A percentile compares a stretch with the other conserved stretches of the same genome.
Evolutionary conservation across 768 basidiomycete genomes (phyloP).

Genomic region (Omphalotus guepiniiformis): DNA sequence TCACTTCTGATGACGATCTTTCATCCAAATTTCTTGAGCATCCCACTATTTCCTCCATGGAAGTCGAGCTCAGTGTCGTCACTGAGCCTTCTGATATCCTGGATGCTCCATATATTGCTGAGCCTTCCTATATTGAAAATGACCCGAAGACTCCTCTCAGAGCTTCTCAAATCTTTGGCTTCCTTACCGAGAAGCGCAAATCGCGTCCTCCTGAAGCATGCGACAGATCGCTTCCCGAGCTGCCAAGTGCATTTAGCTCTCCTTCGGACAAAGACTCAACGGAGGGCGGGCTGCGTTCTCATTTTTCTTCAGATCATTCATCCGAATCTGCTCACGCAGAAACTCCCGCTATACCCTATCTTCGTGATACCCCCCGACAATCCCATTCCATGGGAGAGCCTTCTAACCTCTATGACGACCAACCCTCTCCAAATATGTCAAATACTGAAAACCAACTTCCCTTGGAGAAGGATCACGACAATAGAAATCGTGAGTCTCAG

Average conservation of each 20-base stretch:
- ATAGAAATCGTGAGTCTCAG: too few species aligned
- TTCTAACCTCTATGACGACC: background rate
- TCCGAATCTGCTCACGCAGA: conserved; percentile 9
- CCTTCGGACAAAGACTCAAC: conserved; percentile 29
- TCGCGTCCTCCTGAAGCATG: conserved; percentile 25
- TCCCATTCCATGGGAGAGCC: conserved; percentile 27
- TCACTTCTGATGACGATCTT: conserved; percentile 44
- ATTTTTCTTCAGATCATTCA: conserved; percentile 16
- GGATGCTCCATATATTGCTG: conserved; percentile 28
- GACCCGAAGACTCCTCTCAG: conserved; percentile 55
- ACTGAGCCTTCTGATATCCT: conserved; percentile 32
- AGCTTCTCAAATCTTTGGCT: conserved; percentile 73
- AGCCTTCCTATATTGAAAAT: conserved; percentile 11
- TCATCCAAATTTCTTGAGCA: conserved; percentile 32
- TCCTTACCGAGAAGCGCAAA: conserved; percentile 50
- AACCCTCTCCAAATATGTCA: background rate
- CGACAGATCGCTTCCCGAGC: conserved; percentile 35
- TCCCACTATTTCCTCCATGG: conserved; percentile 66
- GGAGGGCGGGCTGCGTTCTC: conserved; percentile 11
- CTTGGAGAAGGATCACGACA: too few species aligned
- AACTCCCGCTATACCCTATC: conserved; percentile 9
- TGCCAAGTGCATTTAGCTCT: conserved; percentile 37
- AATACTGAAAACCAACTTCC: too few species aligned
- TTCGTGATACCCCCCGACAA: conserved; percentile 13
- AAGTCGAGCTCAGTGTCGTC: conserved; percentile 63